Evolutionary conservation across 2,329 filamentous ascomycete species (phyloP), one percentile per base, ranked within the genome.

Genomic region (Alternaria gaisen): DNA sequence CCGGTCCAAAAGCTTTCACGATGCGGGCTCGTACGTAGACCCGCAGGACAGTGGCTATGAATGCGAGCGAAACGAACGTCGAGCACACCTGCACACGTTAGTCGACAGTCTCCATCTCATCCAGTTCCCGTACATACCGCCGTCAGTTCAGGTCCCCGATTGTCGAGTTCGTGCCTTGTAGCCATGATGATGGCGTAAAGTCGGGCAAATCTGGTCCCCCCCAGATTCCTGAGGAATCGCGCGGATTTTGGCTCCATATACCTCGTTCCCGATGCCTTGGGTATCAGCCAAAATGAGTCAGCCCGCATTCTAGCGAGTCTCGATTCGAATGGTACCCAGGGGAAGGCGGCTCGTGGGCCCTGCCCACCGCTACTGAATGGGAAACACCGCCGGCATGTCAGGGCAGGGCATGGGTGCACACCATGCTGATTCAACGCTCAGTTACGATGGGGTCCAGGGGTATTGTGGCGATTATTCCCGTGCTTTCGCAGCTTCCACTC

Each of bases 1-100:
- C 75, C 64, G 72, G 70, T 12, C 75, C 75, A 56, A 78, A 78
- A 7, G 76, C 78, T 51, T 75, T 79, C 14, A 83, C 79, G 16
- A 82, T 56, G 16, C 68, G 70, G 5, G 77, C 54, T 7, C 81
- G 80, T 32, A 81, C 80, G 66, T 81, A 82, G 22, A 79, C 72
- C 53, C 81, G 76, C 16, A 83, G 65, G 9, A 69, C 53, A 8
- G 77, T 77, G 16, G 79, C 73, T 9, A 79, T 44, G n/a, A 78
- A 69, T 0, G 81, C 80, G n/a, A 82, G 61, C 3, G 73, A 72
- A 47, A 82, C 70, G 56, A 82, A 81, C 12, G 77, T 73, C 10
- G 75, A 74, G 60, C 68, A 71, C 22, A 74, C 66, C 72, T 75
- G 36, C 20, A 43, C 11, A 43, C 24, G n/a, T 71, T 42, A 71